phyloP scores from a whole-genome alignment of 345 rosid genomes.

The Brassica napus region Da-Ae NC_063442.1:33107001-33107500 shows the following conservation, averaged over 20 bases:
- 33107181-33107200: not conserved
- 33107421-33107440: conserved; percentile 99
- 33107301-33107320: conserved; percentile 43
- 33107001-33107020: not conserved
- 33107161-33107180: not conserved
- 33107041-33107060: not conserved
- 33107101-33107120: conserved; percentile 46
- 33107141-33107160: not conserved
- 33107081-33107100: conserved; percentile 43
- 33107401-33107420: conserved; percentile 53
- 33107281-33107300: conserved; percentile 39
- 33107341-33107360: not conserved
- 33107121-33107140: conserved; percentile 35
- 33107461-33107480: conserved; percentile 97
- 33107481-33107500: conserved; percentile 94
- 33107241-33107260: conserved; percentile 23
- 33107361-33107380: conserved; percentile 69
- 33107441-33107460: conserved; percentile 91
- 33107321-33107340: not conserved
- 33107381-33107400: conserved; percentile 72
- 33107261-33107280: conserved; percentile 35
- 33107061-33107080: conserved; percentile 32
- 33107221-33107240: conserved; percentile 19
- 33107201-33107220: conserved; percentile 10
- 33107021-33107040: not conserved